Evolutionary conservation across 257 asterid species (phyloP), one percentile per base, ranked within the genome.

Genomic region (Lycium barbarum): DNA sequence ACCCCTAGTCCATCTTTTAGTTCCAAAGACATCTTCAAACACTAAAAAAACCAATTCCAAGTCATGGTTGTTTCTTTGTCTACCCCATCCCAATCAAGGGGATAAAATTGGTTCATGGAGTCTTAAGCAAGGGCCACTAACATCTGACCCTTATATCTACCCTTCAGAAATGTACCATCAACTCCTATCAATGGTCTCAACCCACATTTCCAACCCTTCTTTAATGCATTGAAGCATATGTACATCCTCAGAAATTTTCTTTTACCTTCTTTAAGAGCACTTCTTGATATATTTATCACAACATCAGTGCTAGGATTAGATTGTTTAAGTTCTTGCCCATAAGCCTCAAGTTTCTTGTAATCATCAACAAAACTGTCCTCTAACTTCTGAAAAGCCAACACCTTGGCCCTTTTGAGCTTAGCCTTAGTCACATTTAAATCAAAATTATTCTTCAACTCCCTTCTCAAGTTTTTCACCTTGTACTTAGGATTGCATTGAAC

Each of bases 171-270:
- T 40, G 45, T 40, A 40, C 45, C 55, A 63, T 63, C 70, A 2
- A 17, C 0, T 9, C 70, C 33, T 17, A 63, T 63, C 12, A 63
- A 2, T 63, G 22, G 22, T 26, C 33, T 63, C 10, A 18, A 63
- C 0, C 70, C 33, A 17, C 10, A 2, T 63, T 17, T 17, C 7
- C 33, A 63, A 13, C 26, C 54, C 15, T 45, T 17, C n/a, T 71
- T 71, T 5, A 36, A 71, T 38, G 54, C 79, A 13, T 71, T 43
- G 33, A 71, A 71, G 47, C 79, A 71, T 36, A 72, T 40, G 57
- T 38, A 72, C 80, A 72, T 40, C 35, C 80, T 72, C 40, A 17
- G 7, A 33, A 72, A 38, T 2, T 38, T 5, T 9, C 57, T 40
- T 45, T 72, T 72, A 10, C 55, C 33, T 72, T 72, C 14, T 65